A percentile compares a stretch with the other conserved stretches of the same genome.
Evolutionary conservation across 495 filamentous ascomycete species (phyloP).

Genomic region (Trichocladium antarcticum): DNA sequence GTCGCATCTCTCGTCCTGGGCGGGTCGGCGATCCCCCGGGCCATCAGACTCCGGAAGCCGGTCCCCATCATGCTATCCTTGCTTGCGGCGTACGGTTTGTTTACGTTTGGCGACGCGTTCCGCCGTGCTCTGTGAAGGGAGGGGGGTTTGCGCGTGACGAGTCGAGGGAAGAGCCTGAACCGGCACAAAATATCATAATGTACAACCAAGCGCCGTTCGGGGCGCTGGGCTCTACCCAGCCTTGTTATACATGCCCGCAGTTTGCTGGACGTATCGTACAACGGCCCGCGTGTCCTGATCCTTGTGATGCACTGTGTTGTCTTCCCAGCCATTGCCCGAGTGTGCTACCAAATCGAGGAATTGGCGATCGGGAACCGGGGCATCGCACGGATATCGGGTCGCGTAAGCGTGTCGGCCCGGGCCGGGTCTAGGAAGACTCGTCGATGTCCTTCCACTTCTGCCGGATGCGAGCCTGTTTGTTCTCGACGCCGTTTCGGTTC

Average conservation of each 20-base stretch:
- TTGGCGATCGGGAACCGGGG: not conserved
- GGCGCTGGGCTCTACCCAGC: not conserved
- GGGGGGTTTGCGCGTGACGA: not conserved
- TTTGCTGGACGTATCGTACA: slow-evolving; percentile 3
- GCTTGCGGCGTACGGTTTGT: slow-evolving; percentile 48
- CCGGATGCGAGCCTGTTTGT: slow-evolving; percentile 56
- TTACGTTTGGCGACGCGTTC: slow-evolving; percentile 49
- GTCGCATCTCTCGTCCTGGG: slow-evolving; percentile 74
- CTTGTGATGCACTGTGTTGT: not conserved
- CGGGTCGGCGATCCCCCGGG: slow-evolving; percentile 71
- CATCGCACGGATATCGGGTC: not conserved
- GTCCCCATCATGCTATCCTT: slow-evolving; percentile 63
- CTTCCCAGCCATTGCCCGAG: not conserved
- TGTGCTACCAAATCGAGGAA: not conserved
- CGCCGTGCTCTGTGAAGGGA: slow-evolving; percentile 24
- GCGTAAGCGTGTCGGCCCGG: not conserved
- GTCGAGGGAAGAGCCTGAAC: not conserved
- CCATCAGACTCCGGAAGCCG: slow-evolving; percentile 65
- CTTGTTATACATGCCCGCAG: slow-evolving; percentile 9
- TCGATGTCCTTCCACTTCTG: slow-evolving; percentile 76
- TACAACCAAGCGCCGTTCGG: slow-evolving; percentile 1
- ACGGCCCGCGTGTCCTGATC: not conserved
- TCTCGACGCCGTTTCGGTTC: slow-evolving; percentile 63
- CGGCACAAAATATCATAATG: slow-evolving; percentile 10
- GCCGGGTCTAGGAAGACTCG: slow-evolving; percentile 51